Evolutionary conservation across 768 basidiomycete species (phyloP).

Genomic region (Steccherinum ochraceum): DNA sequence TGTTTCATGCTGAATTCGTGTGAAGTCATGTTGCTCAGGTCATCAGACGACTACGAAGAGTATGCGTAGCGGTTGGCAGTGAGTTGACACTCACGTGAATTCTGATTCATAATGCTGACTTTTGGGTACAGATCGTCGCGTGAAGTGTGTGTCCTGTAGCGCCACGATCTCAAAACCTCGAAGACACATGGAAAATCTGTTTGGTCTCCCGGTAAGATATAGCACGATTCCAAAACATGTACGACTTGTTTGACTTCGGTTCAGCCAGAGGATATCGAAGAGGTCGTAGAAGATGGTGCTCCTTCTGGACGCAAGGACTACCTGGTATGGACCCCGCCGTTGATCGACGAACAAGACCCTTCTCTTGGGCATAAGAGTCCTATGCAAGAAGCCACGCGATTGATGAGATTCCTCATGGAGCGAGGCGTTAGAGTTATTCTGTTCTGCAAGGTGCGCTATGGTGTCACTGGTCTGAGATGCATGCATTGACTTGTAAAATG

Average conservation of each 20-base stretch:
- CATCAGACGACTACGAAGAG: constrained; percentile 65
- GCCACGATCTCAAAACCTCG: constrained; percentile 78
- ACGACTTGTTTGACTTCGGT: background rate
- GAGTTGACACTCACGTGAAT: constrained; percentile 19
- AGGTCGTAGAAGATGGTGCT: constrained; percentile 74
- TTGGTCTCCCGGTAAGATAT: constrained; percentile 45
- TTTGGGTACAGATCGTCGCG: constrained; percentile 38
- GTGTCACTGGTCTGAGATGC: too few relatives aligned
- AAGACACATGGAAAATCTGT: constrained; percentile 71
- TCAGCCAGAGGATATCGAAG: constrained; percentile 44
- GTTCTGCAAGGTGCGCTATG: constrained; percentile 71
- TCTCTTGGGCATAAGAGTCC: constrained; percentile 50
- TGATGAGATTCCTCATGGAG: constrained; percentile 82
- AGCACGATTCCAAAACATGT: background rate
- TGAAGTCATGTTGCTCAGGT: constrained; percentile 81
- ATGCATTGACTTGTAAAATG: too few relatives aligned
- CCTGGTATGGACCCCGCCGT: constrained; percentile 69
- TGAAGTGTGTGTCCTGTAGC: constrained; percentile 77
- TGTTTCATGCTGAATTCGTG: too few relatives aligned
- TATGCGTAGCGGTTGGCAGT: constrained; percentile 78
- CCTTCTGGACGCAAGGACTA: constrained; percentile 78
- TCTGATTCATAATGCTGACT: background rate
- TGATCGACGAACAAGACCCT: constrained; percentile 47
- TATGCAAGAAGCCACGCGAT: constrained; percentile 56
- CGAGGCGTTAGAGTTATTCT: constrained; percentile 75